Percentiles rank a stretch among this genome's conserved stretches.
Conservation (phyloP, 345 rosid species). For the Eucalyptus tenuipes region DNA sequence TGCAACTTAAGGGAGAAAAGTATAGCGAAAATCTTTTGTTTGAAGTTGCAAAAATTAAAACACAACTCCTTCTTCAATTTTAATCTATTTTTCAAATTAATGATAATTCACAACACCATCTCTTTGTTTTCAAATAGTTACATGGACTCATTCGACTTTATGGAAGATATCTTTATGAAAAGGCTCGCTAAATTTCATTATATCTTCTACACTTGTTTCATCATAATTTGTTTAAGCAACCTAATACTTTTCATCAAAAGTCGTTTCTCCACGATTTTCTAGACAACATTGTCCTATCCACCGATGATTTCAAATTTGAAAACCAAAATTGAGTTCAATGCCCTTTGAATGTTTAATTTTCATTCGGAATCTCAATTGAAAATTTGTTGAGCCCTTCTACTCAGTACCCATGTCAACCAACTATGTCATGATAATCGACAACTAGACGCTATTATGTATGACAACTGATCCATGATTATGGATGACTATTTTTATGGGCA, state of each 20-base stretch:
- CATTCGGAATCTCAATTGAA: not conserved
- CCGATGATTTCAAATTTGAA: not conserved
- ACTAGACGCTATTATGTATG: accelerated
- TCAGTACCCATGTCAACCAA: not conserved
- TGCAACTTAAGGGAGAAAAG: not conserved
- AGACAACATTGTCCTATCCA: not conserved
- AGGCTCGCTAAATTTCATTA: not conserved
- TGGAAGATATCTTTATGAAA: not conserved
- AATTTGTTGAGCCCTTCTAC: not conserved
- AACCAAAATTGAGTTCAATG: not conserved
- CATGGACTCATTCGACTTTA: not conserved
- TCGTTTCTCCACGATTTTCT: not conserved
- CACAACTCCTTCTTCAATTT: not conserved
- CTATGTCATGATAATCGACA: not conserved
- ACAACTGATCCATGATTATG: accelerated
- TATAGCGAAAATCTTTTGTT: not conserved
- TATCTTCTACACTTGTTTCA: not conserved
- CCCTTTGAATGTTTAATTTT: not conserved
- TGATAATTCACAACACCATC: not conserved
- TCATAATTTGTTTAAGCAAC: not conserved
- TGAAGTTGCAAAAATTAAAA: not conserved
- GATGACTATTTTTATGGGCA: not conserved
- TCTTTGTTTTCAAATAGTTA: not conserved
- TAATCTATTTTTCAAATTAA: not conserved
- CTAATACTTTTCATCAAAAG: not conserved